A percentile compares a stretch with the other conserved stretches of the same genome.
Evolutionary conservation across 306 rosid species (phyloP).

Genomic region (Prunus campanulata): DNA sequence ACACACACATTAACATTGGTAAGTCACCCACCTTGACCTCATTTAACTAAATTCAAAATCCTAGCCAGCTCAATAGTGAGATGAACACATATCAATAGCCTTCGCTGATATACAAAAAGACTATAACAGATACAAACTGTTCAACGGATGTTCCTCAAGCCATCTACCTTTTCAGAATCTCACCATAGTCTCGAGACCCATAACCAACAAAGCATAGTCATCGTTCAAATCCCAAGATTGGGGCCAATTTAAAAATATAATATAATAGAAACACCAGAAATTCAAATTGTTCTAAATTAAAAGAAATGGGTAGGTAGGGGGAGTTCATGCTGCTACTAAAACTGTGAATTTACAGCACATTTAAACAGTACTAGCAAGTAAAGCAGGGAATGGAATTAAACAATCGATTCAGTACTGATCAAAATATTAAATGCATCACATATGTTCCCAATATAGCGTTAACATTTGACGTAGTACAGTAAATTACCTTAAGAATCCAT

Average conservation of each 20-base stretch:
- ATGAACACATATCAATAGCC: background rate
- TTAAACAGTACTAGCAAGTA: too few species aligned
- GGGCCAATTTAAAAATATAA: too few species aligned
- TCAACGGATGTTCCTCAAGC: background rate
- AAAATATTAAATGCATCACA: background rate
- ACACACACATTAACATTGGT: background rate
- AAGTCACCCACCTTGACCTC: background rate
- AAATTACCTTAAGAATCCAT: conserved; percentile 80
- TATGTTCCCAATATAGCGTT: background rate
- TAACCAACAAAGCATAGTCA: too few species aligned
- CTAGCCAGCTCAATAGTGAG: background rate
- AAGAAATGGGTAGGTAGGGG: too few species aligned
- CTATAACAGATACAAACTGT: background rate
- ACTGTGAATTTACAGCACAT: too few species aligned
- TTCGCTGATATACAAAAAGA: background rate
- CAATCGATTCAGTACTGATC: background rate
- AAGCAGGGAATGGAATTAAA: background rate
- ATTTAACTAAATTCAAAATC: background rate
- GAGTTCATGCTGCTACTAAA: too few species aligned
- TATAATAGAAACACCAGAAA: too few species aligned
- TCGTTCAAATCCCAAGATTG: too few species aligned
- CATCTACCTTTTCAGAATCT: too few species aligned
- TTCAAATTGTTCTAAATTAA: too few species aligned
- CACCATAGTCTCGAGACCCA: background rate
- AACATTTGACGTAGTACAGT: background rate